Conservation (phyloP, 345 rosid genomes). For the Jatropha curcas region DNA sequence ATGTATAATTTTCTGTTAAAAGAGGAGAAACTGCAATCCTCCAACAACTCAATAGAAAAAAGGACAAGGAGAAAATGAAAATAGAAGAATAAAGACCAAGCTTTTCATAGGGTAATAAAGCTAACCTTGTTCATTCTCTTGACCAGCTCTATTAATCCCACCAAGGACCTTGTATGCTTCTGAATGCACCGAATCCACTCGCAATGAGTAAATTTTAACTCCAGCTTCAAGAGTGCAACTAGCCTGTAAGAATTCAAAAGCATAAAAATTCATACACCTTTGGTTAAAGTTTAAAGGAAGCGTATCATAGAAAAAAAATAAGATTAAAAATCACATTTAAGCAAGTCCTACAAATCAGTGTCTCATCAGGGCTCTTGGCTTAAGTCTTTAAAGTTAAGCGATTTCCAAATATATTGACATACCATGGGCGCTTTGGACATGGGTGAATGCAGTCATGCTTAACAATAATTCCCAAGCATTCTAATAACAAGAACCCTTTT, state of each 20-base stretch:
- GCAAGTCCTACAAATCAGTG: neutral
- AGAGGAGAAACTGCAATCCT: neutral
- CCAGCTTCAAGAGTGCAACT: slow-evolving; percentile 99
- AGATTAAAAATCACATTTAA: neutral
- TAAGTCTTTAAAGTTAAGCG: neutral
- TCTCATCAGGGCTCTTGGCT: neutral
- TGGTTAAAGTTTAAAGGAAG: neutral
- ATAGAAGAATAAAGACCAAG: slow-evolving; percentile 2
- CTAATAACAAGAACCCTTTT: neutral
- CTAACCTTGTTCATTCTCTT: slow-evolving; percentile 65
- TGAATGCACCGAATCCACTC: slow-evolving; percentile 94
- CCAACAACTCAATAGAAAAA: neutral
- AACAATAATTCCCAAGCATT: neutral
- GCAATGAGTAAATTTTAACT: slow-evolving; percentile 82
- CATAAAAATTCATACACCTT: neutral
- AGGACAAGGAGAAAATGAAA: neutral
- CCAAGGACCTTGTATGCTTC: slow-evolving; percentile 96
- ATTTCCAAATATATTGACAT: neutral
- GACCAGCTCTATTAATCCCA: slow-evolving; percentile 85
- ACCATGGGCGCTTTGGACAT: too few species aligned
- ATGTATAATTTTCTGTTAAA: neutral
- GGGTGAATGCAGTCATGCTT: neutral
- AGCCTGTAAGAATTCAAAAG: slow-evolving; percentile 49
- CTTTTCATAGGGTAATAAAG: neutral
- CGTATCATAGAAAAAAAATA: neutral